phyloP scores from a whole-genome alignment of 2,329 filamentous ascomycete species.

The Ophioceras dolichostomum region DNA sequence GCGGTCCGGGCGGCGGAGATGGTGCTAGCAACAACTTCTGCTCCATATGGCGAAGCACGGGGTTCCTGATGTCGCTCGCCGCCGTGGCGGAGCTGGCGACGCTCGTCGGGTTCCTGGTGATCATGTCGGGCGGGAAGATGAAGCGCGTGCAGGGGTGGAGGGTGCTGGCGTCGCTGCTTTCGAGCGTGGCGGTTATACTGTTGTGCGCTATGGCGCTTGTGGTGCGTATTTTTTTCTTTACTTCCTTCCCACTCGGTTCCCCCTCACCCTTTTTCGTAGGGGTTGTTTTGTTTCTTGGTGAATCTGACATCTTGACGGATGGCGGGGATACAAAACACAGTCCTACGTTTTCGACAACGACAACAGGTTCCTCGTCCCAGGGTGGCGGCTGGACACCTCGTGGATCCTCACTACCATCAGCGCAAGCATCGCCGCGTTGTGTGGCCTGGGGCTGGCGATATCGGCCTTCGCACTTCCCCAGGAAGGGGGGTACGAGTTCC shows the following conservation, averaged over 20 bases:
- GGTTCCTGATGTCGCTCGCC: constrained; percentile 77
- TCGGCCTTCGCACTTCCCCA: constrained; percentile 61
- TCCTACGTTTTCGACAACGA: constrained; percentile 76
- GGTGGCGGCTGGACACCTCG: constrained; percentile 69
- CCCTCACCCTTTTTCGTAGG: background rate
- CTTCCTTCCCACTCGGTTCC: too few relatives aligned
- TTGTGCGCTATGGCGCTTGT: constrained; percentile 71
- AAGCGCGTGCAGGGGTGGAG: constrained; percentile 77
- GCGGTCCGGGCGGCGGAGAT: too few relatives aligned
- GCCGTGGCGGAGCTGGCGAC: constrained; percentile 72
- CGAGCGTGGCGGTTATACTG: constrained; percentile 55
- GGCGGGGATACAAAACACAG: too few relatives aligned
- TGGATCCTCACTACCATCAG: constrained; percentile 59
- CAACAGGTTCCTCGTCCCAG: constrained; percentile 64
- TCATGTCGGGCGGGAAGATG: constrained; percentile 67
- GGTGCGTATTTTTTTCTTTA: constrained; percentile 40
- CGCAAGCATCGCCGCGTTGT: constrained; percentile 37
- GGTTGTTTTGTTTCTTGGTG: constrained; percentile 4
- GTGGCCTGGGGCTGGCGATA: constrained; percentile 46
- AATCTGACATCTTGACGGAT: too few relatives aligned
- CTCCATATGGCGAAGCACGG: constrained; percentile 79
- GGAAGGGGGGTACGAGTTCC: constrained; percentile 76
- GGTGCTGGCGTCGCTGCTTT: constrained; percentile 53
- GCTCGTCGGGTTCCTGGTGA: constrained; percentile 66
- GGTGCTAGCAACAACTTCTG: constrained; percentile 67